Evolutionary conservation across 306 rosid species (phyloP).

Genomic region (Vigna mungo): DNA sequence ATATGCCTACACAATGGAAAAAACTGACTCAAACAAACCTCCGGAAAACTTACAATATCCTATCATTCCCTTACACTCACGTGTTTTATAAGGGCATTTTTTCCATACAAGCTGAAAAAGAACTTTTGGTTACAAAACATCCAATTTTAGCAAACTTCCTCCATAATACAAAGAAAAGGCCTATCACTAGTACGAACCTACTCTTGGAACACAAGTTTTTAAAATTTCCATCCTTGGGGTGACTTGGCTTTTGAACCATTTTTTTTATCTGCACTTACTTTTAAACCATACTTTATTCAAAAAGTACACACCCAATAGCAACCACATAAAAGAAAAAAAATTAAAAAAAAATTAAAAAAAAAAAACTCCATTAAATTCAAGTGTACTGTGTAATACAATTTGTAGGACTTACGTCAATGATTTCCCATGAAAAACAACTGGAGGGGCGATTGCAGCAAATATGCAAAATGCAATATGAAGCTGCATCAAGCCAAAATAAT

Average conservation of each 20-base stretch:
- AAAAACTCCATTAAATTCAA: constrained; percentile 12
- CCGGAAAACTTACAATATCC: background rate
- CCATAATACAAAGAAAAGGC: constrained; percentile 7
- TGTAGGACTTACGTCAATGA: constrained; percentile 85
- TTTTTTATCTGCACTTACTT: background rate
- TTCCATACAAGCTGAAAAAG: background rate
- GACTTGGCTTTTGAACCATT: constrained; percentile 22
- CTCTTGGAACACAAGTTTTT: constrained; percentile 2
- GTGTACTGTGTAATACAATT: constrained; percentile 14
- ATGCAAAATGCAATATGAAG: constrained; percentile 87
- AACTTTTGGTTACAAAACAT: background rate
- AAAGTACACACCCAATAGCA: constrained; percentile 19
- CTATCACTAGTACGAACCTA: background rate
- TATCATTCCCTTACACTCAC: background rate
- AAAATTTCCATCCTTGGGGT: constrained; percentile 10
- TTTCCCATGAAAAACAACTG: constrained; percentile 89
- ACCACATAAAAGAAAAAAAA: constrained; percentile 17
- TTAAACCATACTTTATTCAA: background rate
- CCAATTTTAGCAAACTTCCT: background rate
- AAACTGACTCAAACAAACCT: constrained; percentile 4
- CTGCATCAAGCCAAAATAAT: constrained; percentile 60
- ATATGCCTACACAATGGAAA: background rate
- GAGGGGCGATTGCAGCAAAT: constrained; percentile 97
- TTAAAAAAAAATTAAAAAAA: too few relatives aligned
- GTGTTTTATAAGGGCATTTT: constrained; percentile 23